Base-by-base conservation (phyloP, 2,329 filamentous ascomycete genomes). In the Metarhizium humberi region DNA sequence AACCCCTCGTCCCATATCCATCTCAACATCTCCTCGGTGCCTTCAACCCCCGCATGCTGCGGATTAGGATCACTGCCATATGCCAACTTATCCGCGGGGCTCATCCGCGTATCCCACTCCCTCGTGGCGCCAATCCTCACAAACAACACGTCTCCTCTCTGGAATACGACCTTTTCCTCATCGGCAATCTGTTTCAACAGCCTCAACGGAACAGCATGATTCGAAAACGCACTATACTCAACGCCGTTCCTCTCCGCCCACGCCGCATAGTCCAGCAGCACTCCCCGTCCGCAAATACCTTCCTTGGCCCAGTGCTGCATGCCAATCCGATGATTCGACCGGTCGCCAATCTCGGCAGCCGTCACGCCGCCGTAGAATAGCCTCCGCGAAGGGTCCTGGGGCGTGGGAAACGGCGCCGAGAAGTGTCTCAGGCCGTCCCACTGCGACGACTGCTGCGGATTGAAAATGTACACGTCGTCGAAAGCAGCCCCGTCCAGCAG, bases 371-470 rank as follows among this genome's bases (percentile, higher is more conserved):
- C 75, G 57, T 79, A 80, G 58, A 77, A 79, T 0, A 78, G 59
- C 18, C 75, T 66, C 30, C 73, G 64, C 29, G 58, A 49, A 56
- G 66, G 60, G 42, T 61, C 59, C 46, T 67, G 59, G 7, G 67
- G 56, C 2, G 67, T 67, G 6, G 71, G 69, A 1, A 67, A 66
- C 2, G 73, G 72, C 56, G 72, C 71, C 5, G 72, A 75, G 53
- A 77, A 78, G 59, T 80, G 76, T 8, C 77, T 67, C 3, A 78
- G 64, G 0, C 76, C 77, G 61, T 79, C 76, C 76, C 77, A 79
- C 57, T 79, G 76, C 53, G 73, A 76, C 49, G 73, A 76, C 60
- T 77, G 74, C 57, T 78, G 76, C 6, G 76, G 75, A 57, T 79
- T 78, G 65, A 79, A 72, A 13, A 69, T 70, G 60, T 77, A 79